Conservation (phyloP, 768 basidiomycete species). For the Gymnopilus dilepis region DNA sequence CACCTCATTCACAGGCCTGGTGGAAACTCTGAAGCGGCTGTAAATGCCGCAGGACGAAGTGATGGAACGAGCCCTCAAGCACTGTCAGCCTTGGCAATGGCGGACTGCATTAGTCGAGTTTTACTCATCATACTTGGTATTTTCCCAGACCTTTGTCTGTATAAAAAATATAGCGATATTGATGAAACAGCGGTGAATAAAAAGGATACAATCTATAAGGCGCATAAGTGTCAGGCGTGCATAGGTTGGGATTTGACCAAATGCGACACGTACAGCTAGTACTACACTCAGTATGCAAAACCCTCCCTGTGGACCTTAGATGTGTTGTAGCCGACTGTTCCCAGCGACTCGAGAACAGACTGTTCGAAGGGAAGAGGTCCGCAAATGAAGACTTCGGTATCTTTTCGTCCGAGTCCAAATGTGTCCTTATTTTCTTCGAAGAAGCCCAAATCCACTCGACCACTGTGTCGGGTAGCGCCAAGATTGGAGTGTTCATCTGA, state of each 20-base stretch:
- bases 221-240: too few species aligned
- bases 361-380: slow-evolving; percentile 55
- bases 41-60: background rate
- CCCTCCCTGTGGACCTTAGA: slow-evolving; percentile 44
- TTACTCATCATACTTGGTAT: background rate
- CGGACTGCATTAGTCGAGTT: background rate
- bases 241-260: too few species aligned
- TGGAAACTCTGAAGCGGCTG: background rate
- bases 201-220: background rate
- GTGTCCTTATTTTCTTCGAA: slow-evolving; percentile 27
- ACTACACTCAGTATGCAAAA: slow-evolving; percentile 18
- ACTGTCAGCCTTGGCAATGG: background rate
- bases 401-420: slow-evolving; percentile 16
- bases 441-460: slow-evolving; percentile 23
- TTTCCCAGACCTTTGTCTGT: background rate
- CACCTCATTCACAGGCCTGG: background rate
- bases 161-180: too few species aligned
- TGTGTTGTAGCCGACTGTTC: slow-evolving; percentile 38
- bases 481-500: slow-evolving; percentile 6
- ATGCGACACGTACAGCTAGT: background rate
- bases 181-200: background rate
- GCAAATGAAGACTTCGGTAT: slow-evolving; percentile 49
- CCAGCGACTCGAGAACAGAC: slow-evolving; percentile 38
- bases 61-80: background rate
- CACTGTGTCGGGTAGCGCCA: slow-evolving; percentile 16